Percentiles rank a stretch among this genome's conserved stretches.
Evolutionary conservation across 257 asterid genomes (phyloP).

Genomic region (Fraxinus cuspidata): DNA sequence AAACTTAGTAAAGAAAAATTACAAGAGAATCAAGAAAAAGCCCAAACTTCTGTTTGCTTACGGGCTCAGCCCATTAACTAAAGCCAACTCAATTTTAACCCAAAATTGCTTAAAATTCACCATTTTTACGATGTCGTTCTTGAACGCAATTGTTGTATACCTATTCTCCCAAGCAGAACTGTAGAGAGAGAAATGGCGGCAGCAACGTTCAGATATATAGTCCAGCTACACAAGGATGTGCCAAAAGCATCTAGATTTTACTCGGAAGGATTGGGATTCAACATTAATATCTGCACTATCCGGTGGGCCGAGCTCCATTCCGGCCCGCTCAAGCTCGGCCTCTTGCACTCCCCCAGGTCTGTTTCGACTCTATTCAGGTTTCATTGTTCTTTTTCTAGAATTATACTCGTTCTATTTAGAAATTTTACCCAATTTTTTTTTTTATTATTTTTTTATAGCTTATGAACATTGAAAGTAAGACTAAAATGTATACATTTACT

Average conservation of each 20-base stretch:
- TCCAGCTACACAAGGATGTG: slow-evolving; percentile 86
- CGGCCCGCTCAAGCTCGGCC: slow-evolving; percentile 80
- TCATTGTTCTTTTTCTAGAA: not conserved
- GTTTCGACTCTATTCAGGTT: not conserved
- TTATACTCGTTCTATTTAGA: not conserved
- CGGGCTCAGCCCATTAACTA: not conserved
- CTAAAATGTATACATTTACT: too few relatives aligned
- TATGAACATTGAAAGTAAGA: too few relatives aligned
- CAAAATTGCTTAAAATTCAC: not conserved
- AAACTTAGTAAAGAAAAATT: too few relatives aligned
- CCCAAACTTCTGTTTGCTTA: not conserved
- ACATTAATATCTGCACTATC: slow-evolving; percentile 72
- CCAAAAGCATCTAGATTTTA: slow-evolving; percentile 90
- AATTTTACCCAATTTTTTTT: not conserved
- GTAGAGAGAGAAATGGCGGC: slow-evolving; percentile 50
- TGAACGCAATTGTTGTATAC: not conserved
- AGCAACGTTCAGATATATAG: slow-evolving; percentile 64
- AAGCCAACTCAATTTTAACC: not conserved
- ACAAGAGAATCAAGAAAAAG: not conserved
- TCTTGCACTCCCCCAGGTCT: slow-evolving; percentile 69
- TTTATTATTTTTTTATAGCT: not conserved
- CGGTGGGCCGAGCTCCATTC: slow-evolving; percentile 97
- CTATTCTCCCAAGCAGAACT: not conserved
- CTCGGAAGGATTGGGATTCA: slow-evolving; percentile 81
- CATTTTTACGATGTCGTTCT: not conserved